A percentile compares a stretch with the other conserved stretches of the same genome.
Evolutionary conservation across 768 basidiomycete species (phyloP).

Genomic region (Mycena latifolia): DNA sequence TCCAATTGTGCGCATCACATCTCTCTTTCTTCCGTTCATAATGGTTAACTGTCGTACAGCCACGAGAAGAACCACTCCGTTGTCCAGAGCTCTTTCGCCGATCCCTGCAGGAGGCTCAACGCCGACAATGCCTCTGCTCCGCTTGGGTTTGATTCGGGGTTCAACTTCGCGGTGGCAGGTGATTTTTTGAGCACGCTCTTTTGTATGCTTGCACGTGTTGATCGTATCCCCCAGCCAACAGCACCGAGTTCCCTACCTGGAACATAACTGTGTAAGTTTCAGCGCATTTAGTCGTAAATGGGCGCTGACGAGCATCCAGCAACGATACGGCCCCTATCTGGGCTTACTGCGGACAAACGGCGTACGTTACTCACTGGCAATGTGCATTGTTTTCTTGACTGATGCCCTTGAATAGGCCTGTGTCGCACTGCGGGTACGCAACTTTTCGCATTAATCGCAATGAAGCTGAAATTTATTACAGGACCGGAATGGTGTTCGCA

Average conservation of each 20-base stretch:
- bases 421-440: neutral
- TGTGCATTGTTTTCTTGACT: too few species aligned
- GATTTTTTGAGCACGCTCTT: neutral
- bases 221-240: neutral
- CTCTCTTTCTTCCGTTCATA: constrained; percentile 13
- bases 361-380: neutral
- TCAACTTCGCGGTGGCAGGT: constrained; percentile 55
- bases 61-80: constrained; percentile 78
- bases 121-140: constrained; percentile 57
- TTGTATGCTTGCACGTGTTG: neutral
- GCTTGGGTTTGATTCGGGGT: constrained; percentile 64
- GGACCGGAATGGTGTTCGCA: constrained; percentile 66
- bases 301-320: neutral
- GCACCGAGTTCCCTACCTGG: constrained; percentile 13
- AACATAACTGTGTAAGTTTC: constrained; percentile 8
- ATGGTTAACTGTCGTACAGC: constrained; percentile 46
- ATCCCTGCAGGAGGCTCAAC: constrained; percentile 51
- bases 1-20: constrained; percentile 64
- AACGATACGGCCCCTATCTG: constrained; percentile 31
- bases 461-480: neutral
- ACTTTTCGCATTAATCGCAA: neutral
- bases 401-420: neutral
- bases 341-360: constrained; percentile 38
- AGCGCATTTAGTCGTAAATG: neutral
- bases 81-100: constrained; percentile 71